Conservation (phyloP, 108 stramenopile genomes). For the Cyclotella baltica region DNA sequence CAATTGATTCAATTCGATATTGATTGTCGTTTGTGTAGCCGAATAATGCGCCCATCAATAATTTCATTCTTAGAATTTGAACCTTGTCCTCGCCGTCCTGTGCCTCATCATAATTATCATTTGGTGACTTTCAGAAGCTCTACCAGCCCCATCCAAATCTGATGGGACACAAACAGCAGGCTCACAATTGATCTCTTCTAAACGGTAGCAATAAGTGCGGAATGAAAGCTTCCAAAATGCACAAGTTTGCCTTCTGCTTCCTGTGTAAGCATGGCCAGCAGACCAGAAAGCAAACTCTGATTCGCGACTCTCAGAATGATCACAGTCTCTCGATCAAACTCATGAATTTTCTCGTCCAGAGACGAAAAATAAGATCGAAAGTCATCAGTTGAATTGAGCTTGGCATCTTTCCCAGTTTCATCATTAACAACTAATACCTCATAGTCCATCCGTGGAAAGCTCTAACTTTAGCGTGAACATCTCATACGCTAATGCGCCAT, state of each 20-base stretch:
- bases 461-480: conserved; percentile 83
- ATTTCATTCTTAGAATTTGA: too few relatives aligned
- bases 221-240: conserved; percentile 57
- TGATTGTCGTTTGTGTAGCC: too few relatives aligned
- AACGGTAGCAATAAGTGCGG: conserved; percentile 46
- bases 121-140: conserved; percentile 50
- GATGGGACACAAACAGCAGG: conserved; percentile 59
- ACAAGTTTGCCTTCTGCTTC: conserved; percentile 68
- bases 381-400: conserved; percentile 54
- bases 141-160: conserved; percentile 34
- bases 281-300: conserved; percentile 83
- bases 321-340: conserved; percentile 41
- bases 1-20: too few relatives aligned
- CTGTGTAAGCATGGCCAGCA: conserved; percentile 71
- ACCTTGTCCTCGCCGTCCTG: conserved; percentile 14
- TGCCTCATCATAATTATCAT: conserved; percentile 29
- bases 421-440: conserved; percentile 60
- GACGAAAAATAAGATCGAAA: conserved; percentile 49
- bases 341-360: conserved; percentile 21
- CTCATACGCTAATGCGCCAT: conserved; percentile 72
- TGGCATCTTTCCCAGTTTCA: conserved; percentile 23
- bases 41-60: too few relatives aligned
- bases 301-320: conserved; percentile 69
- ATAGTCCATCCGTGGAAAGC: conserved; percentile 85
- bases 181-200: conserved; percentile 51